Percentiles rank a stretch among this genome's conserved stretches.
These are phyloP conservation scores for Botrytis elliptica DNA, from an alignment of 2,329 filamentous ascomycete genomes.

Conservation along the genomic window DNA sequence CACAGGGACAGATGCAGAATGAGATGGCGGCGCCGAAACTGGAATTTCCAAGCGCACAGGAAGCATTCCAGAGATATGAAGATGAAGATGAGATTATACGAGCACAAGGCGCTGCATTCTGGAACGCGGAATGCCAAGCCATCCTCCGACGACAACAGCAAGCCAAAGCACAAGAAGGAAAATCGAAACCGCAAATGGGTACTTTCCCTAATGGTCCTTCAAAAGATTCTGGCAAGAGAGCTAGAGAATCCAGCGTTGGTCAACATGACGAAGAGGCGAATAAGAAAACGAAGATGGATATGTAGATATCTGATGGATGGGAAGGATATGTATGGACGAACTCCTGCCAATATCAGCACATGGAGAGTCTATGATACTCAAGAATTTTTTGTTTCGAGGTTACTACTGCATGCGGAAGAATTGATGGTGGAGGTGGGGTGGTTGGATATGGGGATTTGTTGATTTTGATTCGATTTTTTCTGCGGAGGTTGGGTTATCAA, in stretches of 20 bases:
- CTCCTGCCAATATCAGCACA: background rate
- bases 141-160: too few species aligned
- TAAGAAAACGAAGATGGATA: background rate
- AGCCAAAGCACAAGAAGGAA: background rate
- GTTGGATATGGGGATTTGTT: background rate
- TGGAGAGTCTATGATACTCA: background rate
- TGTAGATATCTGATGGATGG: background rate
- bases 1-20: background rate
- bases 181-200: background rate
- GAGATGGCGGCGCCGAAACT: too few species aligned
- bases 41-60: background rate
- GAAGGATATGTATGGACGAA: background rate
- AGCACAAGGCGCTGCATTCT: too few species aligned
- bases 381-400: background rate
- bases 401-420: background rate
- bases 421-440: background rate
- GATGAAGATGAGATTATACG: background rate
- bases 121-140: too few species aligned
- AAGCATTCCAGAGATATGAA: background rate
- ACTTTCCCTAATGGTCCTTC: background rate
- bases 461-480: background rate
- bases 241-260: background rate
- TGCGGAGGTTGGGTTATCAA: background rate
- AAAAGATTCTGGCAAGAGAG: background rate
- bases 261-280: background rate